Conservation (phyloP, 208 protist species). For the Perkinsela sp. region DNA sequence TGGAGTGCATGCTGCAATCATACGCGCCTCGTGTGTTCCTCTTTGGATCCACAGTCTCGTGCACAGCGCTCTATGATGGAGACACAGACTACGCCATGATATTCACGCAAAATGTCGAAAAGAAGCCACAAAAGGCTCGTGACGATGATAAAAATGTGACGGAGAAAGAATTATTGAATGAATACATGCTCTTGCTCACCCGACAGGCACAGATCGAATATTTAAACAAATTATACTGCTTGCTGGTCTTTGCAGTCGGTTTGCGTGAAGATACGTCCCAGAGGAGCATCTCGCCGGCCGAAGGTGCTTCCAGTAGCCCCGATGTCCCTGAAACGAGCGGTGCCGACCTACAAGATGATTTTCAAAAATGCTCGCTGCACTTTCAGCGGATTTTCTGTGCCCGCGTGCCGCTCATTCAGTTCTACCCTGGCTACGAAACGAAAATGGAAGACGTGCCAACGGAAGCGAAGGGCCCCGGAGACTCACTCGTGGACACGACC, state of each 20-base stretch:
- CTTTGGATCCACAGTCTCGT: constrained; percentile 30
- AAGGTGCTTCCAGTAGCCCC: background rate
- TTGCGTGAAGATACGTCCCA: constrained; percentile 16
- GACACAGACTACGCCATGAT: constrained; percentile 33
- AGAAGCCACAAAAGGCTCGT: background rate
- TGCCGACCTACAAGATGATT: background rate
- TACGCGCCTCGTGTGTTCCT: constrained; percentile 12
- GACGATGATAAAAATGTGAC: background rate
- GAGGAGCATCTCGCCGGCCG: constrained; percentile 16
- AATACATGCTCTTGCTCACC: background rate
- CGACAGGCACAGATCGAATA: constrained; percentile 2
- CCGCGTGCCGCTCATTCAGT: constrained; percentile 23
- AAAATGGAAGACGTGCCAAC: constrained; percentile 8
- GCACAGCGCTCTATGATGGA: constrained; percentile 25
- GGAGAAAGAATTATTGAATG: background rate
- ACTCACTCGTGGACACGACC: background rate
- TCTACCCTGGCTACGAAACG: background rate
- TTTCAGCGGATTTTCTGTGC: constrained; percentile 34
- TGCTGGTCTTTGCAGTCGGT: constrained; percentile 11
- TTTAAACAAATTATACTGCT: constrained; percentile 4
- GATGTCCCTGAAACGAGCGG: background rate
- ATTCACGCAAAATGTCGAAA: constrained; percentile 9
- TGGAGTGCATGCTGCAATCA: background rate
- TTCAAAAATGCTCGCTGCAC: constrained; percentile 6
- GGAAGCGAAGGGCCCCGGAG: background rate